These are phyloP conservation scores for Penicillium sp. DNA, from an alignment of 2,329 filamentous ascomycete genomes.

Conservation along the genomic window DNA sequence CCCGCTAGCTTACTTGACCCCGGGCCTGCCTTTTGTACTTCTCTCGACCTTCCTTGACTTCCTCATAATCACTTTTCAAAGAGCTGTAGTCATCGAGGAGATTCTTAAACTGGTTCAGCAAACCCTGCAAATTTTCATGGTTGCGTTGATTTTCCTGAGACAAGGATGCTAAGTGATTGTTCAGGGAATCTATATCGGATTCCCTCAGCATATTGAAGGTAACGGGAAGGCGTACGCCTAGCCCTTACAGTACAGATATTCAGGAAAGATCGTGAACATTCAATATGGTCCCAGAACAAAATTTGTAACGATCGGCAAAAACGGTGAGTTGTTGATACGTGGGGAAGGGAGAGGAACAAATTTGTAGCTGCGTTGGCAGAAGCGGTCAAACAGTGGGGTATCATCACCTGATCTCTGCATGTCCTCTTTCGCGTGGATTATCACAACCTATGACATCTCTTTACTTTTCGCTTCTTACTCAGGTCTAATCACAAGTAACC, in stretches of 20 bases:
- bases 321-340: background rate
- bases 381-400: conserved; percentile 11
- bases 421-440: background rate
- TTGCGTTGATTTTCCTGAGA: conserved; percentile 28
- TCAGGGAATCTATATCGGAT: conserved; percentile 27
- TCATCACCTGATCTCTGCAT: conserved; percentile 1
- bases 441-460: background rate
- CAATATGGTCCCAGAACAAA: background rate
- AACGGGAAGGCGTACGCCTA: conserved; percentile 20
- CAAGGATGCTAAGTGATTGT: conserved; percentile 16
- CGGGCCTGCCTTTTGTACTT: conserved; percentile 56
- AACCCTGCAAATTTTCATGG: conserved; percentile 29
- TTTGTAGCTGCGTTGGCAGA: conserved; percentile 13
- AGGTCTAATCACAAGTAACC: background rate
- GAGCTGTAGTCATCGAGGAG: conserved; percentile 57
- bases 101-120: conserved; percentile 43
- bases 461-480: background rate
- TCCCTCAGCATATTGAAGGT: conserved; percentile 22
- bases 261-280: conserved; percentile 7
- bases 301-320: background rate
- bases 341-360: conserved; percentile 5
- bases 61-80: conserved; percentile 59
- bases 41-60: conserved; percentile 55
- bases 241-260: conserved; percentile 11
- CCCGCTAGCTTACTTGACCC: conserved; percentile 35